Percentiles rank a stretch among this genome's conserved stretches.
Conservation (phyloP, 2,329 filamentous ascomycete species). For the Sclerotinia borealis region DNA sequence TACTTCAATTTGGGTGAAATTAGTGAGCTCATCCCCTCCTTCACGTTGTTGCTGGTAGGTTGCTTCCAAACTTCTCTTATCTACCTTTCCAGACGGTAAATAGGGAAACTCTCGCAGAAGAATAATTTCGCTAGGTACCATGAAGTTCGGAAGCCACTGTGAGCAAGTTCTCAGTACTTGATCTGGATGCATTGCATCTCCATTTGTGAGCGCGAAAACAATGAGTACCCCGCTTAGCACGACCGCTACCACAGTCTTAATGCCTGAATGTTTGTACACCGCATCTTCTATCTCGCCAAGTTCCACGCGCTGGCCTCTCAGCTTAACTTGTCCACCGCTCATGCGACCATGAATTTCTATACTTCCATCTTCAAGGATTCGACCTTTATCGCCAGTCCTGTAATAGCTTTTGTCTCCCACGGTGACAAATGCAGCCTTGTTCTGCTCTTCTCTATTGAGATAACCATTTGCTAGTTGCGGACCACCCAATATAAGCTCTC, state of each 20-base stretch:
- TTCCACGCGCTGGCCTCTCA: conserved; percentile 77
- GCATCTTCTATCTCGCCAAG: conserved; percentile 73
- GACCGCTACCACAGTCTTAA: conserved; percentile 60
- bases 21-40: conserved; percentile 15
- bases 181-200: conserved; percentile 32
- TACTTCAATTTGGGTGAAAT: conserved; percentile 26
- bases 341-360: conserved; percentile 83
- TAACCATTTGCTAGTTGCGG: conserved; percentile 75
- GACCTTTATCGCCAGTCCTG: conserved; percentile 78
- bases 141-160: conserved; percentile 73
- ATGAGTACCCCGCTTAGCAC: conserved; percentile 66
- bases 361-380: conserved; percentile 57
- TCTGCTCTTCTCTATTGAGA: conserved; percentile 74
- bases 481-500: conserved; percentile 75
- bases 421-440: conserved; percentile 61
- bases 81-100: conserved; percentile 77
- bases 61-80: conserved; percentile 57
- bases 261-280: conserved; percentile 52
- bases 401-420: conserved; percentile 63
- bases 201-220: conserved; percentile 51
- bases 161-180: conserved; percentile 55
- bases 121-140: conserved; percentile 73
- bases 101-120: conserved; percentile 61
- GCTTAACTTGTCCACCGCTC: conserved; percentile 74
- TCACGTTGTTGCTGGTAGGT: conserved; percentile 41